These are phyloP conservation scores for Solanum peruvianum DNA, from an alignment of 257 asterid genomes.

Conservation along the genomic window DNA sequence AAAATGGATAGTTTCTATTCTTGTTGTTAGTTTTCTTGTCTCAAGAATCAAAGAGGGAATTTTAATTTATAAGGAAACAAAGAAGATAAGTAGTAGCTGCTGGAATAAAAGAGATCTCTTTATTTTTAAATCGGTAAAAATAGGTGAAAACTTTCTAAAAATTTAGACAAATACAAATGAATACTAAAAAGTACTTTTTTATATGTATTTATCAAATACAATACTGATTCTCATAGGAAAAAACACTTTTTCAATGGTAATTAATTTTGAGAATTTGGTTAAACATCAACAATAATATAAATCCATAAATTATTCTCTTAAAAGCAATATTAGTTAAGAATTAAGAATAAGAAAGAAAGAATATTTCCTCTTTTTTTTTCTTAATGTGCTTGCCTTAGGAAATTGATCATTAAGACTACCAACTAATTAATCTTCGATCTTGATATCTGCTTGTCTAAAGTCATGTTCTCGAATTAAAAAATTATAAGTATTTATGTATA, in stretches of 20 bases:
- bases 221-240: rapidly evolving
- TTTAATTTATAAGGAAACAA: background rate
- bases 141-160: background rate
- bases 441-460: too few species aligned
- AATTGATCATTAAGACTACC: background rate
- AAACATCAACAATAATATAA: background rate
- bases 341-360: background rate
- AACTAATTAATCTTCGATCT: background rate
- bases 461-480: too few species aligned
- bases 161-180: too few species aligned
- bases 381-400: background rate
- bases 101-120: too few species aligned
- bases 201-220: too few species aligned
- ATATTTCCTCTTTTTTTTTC: background rate
- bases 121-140: too few species aligned
- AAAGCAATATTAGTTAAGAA: background rate
- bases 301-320: background rate
- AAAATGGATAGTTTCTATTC: background rate
- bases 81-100: rapidly evolving
- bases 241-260: background rate
- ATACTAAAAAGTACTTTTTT: too few species aligned
- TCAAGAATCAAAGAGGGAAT: background rate
- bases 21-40: background rate
- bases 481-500: too few species aligned
- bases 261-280: background rate